Conservation (phyloP, 2,329 filamentous ascomycete species). For the Colletotrichum incanum region DNA sequence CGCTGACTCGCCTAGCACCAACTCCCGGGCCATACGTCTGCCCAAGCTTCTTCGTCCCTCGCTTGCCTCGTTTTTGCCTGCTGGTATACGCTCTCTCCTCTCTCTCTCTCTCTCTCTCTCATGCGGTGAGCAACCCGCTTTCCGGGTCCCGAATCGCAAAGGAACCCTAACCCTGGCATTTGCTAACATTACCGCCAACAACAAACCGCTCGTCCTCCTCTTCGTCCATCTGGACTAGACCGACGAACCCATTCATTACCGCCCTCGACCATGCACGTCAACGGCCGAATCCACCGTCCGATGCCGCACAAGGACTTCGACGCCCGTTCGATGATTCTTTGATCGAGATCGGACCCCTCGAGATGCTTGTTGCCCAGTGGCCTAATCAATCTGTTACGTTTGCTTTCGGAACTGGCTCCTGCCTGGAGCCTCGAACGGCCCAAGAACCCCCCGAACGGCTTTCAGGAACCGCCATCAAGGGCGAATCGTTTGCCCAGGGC, state of each 20-base stretch:
- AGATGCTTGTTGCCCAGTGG: background rate
- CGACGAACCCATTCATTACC: conserved; percentile 8
- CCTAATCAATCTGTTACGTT: conserved; percentile 26
- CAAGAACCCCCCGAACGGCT: conserved; percentile 1
- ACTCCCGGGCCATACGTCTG: conserved; percentile 14
- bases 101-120: conserved; percentile 16
- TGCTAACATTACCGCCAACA: conserved; percentile 22
- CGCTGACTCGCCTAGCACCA: conserved; percentile 36
- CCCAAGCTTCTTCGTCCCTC: conserved; percentile 26
- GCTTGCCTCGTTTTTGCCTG: background rate
- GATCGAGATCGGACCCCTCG: conserved; percentile 38
- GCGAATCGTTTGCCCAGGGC: conserved; percentile 17
- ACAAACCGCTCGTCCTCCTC: conserved; percentile 12
- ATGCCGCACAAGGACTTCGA: conserved; percentile 27
- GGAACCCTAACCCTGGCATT: conserved; percentile 31
- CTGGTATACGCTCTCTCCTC: background rate
- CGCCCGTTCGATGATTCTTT: conserved; percentile 6
- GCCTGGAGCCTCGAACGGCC: conserved; percentile 1
- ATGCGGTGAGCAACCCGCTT: background rate
- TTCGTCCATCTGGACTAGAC: background rate
- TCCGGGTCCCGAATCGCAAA: conserved; percentile 21
- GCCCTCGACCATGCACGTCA: conserved; percentile 39
- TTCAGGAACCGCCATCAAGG: conserved; percentile 6
- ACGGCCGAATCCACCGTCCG: conserved; percentile 32
- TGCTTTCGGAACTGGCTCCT: conserved; percentile 22